Evolutionary conservation across 768 basidiomycete species (phyloP), one percentile per base, ranked within the genome.

Genomic region (Boletus vermiculosoides): DNA sequence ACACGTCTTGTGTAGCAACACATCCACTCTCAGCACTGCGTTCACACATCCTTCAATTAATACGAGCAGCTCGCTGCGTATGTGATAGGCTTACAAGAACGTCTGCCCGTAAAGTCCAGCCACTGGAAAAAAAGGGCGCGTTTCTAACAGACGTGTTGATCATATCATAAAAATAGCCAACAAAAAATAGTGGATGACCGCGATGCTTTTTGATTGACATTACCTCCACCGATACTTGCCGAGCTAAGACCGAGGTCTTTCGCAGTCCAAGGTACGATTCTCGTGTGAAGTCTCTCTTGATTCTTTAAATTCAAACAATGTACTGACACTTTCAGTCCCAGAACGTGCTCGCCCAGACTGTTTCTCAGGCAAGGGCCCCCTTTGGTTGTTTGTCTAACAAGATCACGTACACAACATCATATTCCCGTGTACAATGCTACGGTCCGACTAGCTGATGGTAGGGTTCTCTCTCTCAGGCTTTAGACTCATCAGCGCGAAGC

Each of bases 361-460:
- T 59, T 73, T 73, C 71, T 62, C 67, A 68, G 56, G 67, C 67
- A 50, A 45, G 34, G 40, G 23, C 42, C 40, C 58, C 55, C 47
- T 68, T 61, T 46, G 40, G 50, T 53, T 46, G 46, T 48, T 59
- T 53, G 61, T 58, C 61, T 54, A 48, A 44, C 57, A 46, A 50
- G 25, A 72, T 71, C 62, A 73, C 68, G 68, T 71, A 72, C 61
- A 57, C 34, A 51, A 40, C 55, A 46, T 49, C 28, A 34, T 58
- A 41, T 44, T 42, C 46, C 48, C 59, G 41, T 45, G 56, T 52
- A 45, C 62, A 39, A 44, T 22, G n/a, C 39, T 55, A 44, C 46
- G 51, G 57, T 57, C 62, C 67, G 56, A 9, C 33, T 20, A 25
- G 11, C 31, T 41, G 37, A 41, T 40, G 34, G 39, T 44, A 45